These are phyloP conservation scores for Cylindrotheca closterium DNA, from an alignment of 108 stramenopile species.

Conservation along the genomic window DNA sequence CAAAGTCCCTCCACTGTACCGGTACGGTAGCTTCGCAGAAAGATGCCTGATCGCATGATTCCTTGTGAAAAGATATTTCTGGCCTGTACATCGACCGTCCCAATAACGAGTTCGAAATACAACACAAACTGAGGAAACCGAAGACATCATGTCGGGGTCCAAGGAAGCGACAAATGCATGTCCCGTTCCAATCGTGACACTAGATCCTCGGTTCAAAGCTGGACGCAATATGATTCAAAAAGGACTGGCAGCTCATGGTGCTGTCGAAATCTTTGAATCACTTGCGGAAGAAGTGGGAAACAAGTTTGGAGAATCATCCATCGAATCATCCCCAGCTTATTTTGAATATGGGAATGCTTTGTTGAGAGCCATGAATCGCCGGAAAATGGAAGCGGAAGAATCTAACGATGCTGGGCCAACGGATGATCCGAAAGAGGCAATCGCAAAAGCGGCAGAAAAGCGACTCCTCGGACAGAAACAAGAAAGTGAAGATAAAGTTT, in stretches of 20 bases:
- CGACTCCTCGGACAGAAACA: conserved; percentile 8
- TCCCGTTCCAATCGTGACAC: conserved; percentile 29
- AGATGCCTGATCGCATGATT: too few species aligned
- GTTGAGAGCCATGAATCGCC: conserved; percentile 40
- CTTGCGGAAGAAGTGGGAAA: conserved; percentile 53
- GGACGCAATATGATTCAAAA: conserved; percentile 40
- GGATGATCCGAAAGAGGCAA: conserved; percentile 22
- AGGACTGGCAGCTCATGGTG: conserved; percentile 42
- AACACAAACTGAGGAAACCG: too few species aligned
- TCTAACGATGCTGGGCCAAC: conserved; percentile 14
- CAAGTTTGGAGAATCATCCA: conserved; percentile 43
- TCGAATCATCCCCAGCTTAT: conserved; percentile 67
- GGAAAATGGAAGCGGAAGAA: conserved; percentile 12
- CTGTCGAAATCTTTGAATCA: conserved; percentile 68
- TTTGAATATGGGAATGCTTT: conserved; percentile 85
- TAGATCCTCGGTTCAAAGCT: conserved; percentile 51
- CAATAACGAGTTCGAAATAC: too few species aligned
- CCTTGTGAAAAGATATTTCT: too few species aligned
- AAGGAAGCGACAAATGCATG: too few species aligned
- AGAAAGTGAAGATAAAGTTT: neutral
- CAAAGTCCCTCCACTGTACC: too few species aligned
- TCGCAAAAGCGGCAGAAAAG: conserved; percentile 46
- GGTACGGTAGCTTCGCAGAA: too few species aligned
- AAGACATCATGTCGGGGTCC: too few species aligned
- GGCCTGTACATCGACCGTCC: too few species aligned